These are phyloP conservation scores for Cylindrotheca fusiformis DNA, from an alignment of 108 stramenopile species.

Conservation along the genomic window DNA sequence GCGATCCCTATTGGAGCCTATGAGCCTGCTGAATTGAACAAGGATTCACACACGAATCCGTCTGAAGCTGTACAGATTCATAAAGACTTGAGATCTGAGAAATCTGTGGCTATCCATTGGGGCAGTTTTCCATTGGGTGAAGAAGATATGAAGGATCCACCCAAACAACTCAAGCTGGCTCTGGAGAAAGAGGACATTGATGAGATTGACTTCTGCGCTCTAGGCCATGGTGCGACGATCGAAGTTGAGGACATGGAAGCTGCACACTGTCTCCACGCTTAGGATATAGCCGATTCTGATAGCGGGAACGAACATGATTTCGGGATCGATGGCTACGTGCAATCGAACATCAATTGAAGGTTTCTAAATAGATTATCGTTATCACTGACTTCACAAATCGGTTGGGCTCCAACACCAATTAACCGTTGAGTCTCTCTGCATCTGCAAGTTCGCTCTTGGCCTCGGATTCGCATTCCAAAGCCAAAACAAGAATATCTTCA, in stretches of 20 bases:
- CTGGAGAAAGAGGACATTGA: constrained; percentile 3
- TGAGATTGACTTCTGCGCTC: neutral
- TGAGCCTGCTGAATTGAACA: constrained; percentile 86
- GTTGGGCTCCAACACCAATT: too few species aligned
- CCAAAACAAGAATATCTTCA: constrained; percentile 60
- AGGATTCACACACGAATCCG: constrained; percentile 81
- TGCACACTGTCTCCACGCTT: too few species aligned
- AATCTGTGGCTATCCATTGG: constrained; percentile 90
- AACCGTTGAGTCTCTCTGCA: constrained; percentile 23
- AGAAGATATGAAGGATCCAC: constrained; percentile 72
- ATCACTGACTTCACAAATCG: too few species aligned
- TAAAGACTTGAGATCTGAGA: constrained; percentile 45
- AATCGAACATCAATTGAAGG: too few species aligned
- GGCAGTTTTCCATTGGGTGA: constrained; percentile 85
- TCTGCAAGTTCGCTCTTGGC: constrained; percentile 44
- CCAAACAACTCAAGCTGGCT: constrained; percentile 30
- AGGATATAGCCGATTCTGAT: too few species aligned
- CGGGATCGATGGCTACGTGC: too few species aligned
- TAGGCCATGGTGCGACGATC: neutral
- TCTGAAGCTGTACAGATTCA: constrained; percentile 85
- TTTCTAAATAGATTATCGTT: too few species aligned
- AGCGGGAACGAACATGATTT: too few species aligned
- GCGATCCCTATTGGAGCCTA: constrained; percentile 96
- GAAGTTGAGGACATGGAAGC: neutral
- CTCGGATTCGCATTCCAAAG: constrained; percentile 59